Evolutionary conservation across 2,329 filamentous ascomycete species (phyloP).

Genomic region (Westerdykella aurantiaca): DNA sequence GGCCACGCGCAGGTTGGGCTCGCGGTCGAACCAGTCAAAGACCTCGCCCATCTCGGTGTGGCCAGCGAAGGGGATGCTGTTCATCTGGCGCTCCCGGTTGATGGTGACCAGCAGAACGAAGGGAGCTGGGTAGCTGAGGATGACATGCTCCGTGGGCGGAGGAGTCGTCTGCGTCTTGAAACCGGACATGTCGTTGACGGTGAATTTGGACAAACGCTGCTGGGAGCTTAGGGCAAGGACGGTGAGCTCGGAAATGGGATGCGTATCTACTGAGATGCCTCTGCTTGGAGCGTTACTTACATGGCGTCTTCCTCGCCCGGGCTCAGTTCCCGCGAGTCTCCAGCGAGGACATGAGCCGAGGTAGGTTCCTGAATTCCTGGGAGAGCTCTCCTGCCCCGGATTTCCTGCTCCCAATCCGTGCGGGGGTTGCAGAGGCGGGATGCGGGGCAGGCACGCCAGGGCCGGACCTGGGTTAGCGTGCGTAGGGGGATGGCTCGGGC

Average conservation of each 20-base stretch:
- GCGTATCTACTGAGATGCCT: not conserved
- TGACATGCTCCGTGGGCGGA: slow-evolving; percentile 28
- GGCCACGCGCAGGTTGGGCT: slow-evolving; percentile 45
- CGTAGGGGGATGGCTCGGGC: too few relatives aligned
- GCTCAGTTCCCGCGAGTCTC: not conserved
- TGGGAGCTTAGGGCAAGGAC: not conserved
- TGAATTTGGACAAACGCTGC: not conserved
- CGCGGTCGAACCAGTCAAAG: slow-evolving; percentile 51
- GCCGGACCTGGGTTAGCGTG: not conserved
- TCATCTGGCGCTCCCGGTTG: slow-evolving; percentile 47
- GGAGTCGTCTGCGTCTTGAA: slow-evolving; percentile 25
- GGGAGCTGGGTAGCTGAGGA: slow-evolving; percentile 44
- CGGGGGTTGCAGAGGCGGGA: not conserved
- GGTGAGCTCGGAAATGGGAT: not conserved
- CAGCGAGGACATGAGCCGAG: not conserved
- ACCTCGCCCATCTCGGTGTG: slow-evolving; percentile 48
- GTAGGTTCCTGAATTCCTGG: not conserved
- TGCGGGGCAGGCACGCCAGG: not conserved
- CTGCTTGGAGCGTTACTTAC: not conserved
- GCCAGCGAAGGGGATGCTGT: slow-evolving; percentile 38
- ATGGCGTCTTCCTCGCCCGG: not conserved
- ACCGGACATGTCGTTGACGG: slow-evolving; percentile 15
- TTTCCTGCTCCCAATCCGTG: not conserved
- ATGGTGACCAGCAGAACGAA: slow-evolving; percentile 50
- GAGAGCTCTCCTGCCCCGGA: not conserved